These are phyloP conservation scores for Parmelia sp. DNA, from an alignment of 495 filamentous ascomycete species.

Conservation along the genomic window DNA sequence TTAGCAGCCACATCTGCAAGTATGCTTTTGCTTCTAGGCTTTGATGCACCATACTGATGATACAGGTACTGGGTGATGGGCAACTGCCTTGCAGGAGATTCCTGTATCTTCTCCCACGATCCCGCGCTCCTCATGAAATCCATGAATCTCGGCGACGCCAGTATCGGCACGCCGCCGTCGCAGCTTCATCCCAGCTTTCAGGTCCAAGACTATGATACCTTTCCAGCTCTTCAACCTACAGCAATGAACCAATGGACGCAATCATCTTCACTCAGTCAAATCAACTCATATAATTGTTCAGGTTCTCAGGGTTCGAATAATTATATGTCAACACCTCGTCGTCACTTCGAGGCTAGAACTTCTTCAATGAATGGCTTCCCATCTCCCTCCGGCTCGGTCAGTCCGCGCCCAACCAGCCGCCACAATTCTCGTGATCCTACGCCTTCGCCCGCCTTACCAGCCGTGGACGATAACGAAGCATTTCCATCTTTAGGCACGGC, in stretches of 20 bases:
- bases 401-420: slow-evolving; percentile 78
- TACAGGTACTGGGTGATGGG: slow-evolving; percentile 91
- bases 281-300: slow-evolving; percentile 25
- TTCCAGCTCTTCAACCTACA: slow-evolving; percentile 67
- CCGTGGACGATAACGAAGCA: slow-evolving; percentile 89
- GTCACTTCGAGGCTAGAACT: slow-evolving; percentile 24
- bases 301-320: slow-evolving; percentile 21
- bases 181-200: slow-evolving; percentile 62
- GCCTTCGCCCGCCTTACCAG: slow-evolving; percentile 59
- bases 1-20: slow-evolving; percentile 97
- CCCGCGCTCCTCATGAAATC: slow-evolving; percentile 71
- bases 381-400: slow-evolving; percentile 21
- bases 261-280: slow-evolving; percentile 27
- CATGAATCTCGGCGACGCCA: slow-evolving; percentile 57
- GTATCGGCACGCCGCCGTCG: slow-evolving; percentile 45
- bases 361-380: slow-evolving; percentile 24
- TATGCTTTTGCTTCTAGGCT: slow-evolving; percentile 41
- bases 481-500: slow-evolving; percentile 89
- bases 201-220: slow-evolving; percentile 81
- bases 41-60: slow-evolving; percentile 21
- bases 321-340: slow-evolving; percentile 22
- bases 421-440: slow-evolving; percentile 65
- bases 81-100: slow-evolving; percentile 88
- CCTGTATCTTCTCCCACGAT: slow-evolving; percentile 97
- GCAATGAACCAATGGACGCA: slow-evolving; percentile 57